These are phyloP conservation scores for Gracilariopsis chorda DNA, from an alignment of 23 red algal species.

Conservation along the genomic window DNA sequence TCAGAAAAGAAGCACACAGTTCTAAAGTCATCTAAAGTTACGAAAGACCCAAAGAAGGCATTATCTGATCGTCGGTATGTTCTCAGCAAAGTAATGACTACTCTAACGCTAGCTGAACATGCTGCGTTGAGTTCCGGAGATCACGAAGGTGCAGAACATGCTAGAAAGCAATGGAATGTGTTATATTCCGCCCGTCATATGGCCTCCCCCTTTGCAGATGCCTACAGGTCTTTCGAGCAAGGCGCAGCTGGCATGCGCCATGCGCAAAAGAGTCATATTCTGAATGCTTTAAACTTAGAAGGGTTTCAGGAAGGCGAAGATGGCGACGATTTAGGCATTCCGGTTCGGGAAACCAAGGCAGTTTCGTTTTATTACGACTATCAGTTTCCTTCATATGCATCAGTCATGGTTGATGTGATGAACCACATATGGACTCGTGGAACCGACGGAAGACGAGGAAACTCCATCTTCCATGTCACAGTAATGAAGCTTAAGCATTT, in stretches of 20 bases:
- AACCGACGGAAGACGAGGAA: not conserved
- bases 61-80: not conserved
- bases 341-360: not conserved
- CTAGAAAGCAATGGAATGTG: not conserved
- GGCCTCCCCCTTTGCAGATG: not conserved
- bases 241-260: not conserved
- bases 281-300: not conserved
- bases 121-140: not conserved
- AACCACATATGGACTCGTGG: constrained; percentile 17
- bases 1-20: not conserved
- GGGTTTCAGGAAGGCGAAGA: not conserved
- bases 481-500: constrained; percentile 9
- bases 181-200: not conserved
- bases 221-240: not conserved
- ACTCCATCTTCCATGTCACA: not conserved
- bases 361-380: not conserved
- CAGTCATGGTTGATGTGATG: constrained; percentile 5
- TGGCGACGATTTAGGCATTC: not conserved
- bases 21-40: not conserved
- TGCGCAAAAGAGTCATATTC: not conserved
- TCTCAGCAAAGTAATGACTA: not conserved
- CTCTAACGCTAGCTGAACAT: not conserved
- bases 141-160: not conserved
- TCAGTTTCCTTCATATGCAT: not conserved
- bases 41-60: not conserved